phyloP scores from a whole-genome alignment of 495 filamentous ascomycete genomes.

The Chaetomium fimeti region DNA sequence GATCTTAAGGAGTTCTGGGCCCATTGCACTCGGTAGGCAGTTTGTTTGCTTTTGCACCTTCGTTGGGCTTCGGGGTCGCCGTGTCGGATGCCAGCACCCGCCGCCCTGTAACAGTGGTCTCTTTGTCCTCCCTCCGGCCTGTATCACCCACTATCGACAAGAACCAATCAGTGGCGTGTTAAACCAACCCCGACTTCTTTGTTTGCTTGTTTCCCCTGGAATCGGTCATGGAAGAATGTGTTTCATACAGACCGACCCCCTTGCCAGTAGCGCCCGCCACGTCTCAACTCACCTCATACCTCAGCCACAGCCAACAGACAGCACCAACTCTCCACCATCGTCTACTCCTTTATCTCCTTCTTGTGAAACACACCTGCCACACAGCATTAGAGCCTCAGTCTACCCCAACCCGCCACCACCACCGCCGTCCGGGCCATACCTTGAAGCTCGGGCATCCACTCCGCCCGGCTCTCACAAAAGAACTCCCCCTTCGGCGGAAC shows the following conservation, averaged over 20 bases:
- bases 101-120: background rate
- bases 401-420: background rate
- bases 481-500: slow-evolving; percentile 69
- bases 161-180: background rate
- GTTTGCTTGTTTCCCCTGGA: background rate
- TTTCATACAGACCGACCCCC: too few relatives aligned
- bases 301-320: background rate
- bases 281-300: background rate
- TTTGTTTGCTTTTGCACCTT: background rate
- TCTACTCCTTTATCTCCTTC: slow-evolving; percentile 54
- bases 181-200: background rate
- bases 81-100: background rate
- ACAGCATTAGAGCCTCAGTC: slow-evolving; percentile 1
- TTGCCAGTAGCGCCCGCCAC: background rate
- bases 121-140: background rate
- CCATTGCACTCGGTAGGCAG: background rate
- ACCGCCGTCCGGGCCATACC: slow-evolving; percentile 37
- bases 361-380: slow-evolving; percentile 58
- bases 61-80: background rate
- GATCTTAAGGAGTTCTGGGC: background rate
- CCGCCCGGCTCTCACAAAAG: slow-evolving; percentile 57
- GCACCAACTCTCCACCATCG: background rate
- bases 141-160: background rate
- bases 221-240: too few relatives aligned
- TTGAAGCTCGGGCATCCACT: slow-evolving; percentile 64